These are phyloP conservation scores for Colletotrichum tabaci DNA, from an alignment of 2,329 filamentous ascomycete genomes.

Conservation along the genomic window DNA sequence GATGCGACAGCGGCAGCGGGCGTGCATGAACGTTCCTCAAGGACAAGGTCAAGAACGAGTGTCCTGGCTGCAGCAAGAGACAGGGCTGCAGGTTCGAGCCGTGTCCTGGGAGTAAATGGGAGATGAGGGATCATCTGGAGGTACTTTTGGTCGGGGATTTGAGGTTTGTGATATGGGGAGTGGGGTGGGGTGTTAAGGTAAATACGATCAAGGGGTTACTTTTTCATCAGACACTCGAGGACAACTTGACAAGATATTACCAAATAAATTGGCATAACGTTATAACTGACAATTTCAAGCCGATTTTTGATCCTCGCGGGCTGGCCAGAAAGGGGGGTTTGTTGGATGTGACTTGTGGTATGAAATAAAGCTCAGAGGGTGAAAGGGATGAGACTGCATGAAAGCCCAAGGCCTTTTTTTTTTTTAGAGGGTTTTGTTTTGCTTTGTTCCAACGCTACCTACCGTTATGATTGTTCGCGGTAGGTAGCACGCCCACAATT, in stretches of 20 bases:
- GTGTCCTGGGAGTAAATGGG: neutral
- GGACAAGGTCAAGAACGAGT: conserved; percentile 13
- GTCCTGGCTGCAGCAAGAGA: conserved; percentile 16
- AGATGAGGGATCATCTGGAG: neutral
- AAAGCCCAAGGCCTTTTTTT: neutral
- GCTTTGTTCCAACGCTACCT: neutral
- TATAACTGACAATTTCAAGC: too few relatives aligned
- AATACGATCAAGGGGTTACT: too few relatives aligned
- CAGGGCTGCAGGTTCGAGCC: conserved; percentile 1
- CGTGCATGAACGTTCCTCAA: conserved; percentile 6
- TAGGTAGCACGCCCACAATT: neutral
- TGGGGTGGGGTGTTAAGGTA: too few relatives aligned
- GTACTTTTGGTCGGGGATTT: neutral
- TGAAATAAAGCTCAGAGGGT: too few relatives aligned
- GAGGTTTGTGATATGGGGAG: neutral
- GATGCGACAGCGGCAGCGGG: neutral
- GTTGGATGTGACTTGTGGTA: too few relatives aligned
- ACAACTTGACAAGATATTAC: too few relatives aligned
- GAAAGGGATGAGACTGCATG: neutral
- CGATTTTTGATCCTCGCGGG: too few relatives aligned
- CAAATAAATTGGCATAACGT: too few relatives aligned
- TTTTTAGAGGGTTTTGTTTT: neutral
- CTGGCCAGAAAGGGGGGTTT: too few relatives aligned
- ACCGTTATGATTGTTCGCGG: neutral
- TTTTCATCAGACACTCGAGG: too few relatives aligned